Conservation (phyloP, 2,329 filamentous ascomycete species). For the Grosmannia huntii region DNA sequence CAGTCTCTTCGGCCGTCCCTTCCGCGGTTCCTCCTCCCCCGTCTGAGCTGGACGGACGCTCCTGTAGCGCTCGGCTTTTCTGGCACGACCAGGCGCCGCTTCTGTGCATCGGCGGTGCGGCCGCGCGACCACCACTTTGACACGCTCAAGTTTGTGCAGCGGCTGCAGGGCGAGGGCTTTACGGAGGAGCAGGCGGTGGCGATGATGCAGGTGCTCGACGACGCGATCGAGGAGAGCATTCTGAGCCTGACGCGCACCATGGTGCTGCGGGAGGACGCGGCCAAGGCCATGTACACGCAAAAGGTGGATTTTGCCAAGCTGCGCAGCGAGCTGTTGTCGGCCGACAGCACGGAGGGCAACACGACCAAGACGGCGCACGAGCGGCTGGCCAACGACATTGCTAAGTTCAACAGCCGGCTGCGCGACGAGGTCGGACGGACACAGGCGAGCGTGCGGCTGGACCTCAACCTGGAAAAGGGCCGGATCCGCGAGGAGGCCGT, state of each 20-base stretch:
- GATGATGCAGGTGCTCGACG: slow-evolving; percentile 96
- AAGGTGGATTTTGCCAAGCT: slow-evolving; percentile 98
- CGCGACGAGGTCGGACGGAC: slow-evolving; percentile 91
- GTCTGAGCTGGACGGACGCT: slow-evolving; percentile 37
- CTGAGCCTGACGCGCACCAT: slow-evolving; percentile 96
- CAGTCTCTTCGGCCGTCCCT: slow-evolving; percentile 14
- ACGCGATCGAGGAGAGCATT: slow-evolving; percentile 95
- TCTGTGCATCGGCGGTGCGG: slow-evolving; percentile 53
- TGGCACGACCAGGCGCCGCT: slow-evolving; percentile 20
- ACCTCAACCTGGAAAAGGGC: slow-evolving; percentile 93
- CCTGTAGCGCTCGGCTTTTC: neutral
- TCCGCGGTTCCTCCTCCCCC: slow-evolving; percentile 41
- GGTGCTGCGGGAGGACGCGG: slow-evolving; percentile 89
- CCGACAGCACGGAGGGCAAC: slow-evolving; percentile 81
- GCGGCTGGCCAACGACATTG: slow-evolving; percentile 83
- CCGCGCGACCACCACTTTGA: slow-evolving; percentile 88
- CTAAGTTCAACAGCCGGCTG: slow-evolving; percentile 79
- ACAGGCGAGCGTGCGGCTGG: slow-evolving; percentile 81
- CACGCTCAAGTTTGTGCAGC: slow-evolving; percentile 91
- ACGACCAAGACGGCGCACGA: slow-evolving; percentile 85
- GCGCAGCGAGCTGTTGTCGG: slow-evolving; percentile 81
- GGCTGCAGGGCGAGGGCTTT: slow-evolving; percentile 81
- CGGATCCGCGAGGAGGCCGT: slow-evolving; percentile 93
- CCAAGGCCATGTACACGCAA: slow-evolving; percentile 67
- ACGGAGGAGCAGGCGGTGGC: slow-evolving; percentile 90